Percentiles rank a stretch among this genome's conserved stretches.
Evolutionary conservation across 495 filamentous ascomycete genomes (phyloP).

Genomic region (Annulohypoxylon nitens): DNA sequence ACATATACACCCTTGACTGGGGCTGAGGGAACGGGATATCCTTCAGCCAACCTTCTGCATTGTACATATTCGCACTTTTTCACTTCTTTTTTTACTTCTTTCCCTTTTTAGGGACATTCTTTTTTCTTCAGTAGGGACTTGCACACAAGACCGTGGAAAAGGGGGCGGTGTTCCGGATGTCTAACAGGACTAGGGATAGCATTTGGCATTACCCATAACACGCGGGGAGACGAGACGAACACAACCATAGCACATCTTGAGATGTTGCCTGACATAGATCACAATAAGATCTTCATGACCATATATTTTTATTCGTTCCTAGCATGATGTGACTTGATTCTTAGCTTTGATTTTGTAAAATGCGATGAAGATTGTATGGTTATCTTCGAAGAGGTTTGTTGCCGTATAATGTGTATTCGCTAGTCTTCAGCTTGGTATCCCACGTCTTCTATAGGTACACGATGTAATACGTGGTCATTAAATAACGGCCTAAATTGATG

Average conservation of each 20-base stretch:
- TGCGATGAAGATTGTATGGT: background rate
- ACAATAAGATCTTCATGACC: slow-evolving; percentile 16
- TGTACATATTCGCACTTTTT: slow-evolving; percentile 33
- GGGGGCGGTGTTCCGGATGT: slow-evolving; percentile 11
- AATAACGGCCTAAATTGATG: no score
- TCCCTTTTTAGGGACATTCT: slow-evolving; percentile 14
- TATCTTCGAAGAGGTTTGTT: no score
- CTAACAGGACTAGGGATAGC: background rate
- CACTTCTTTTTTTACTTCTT: slow-evolving; percentile 1
- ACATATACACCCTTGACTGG: slow-evolving; percentile 17
- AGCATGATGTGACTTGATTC: background rate
- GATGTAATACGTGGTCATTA: no score
- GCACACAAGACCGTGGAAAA: slow-evolving; percentile 10
- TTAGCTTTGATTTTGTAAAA: background rate
- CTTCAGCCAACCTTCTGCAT: slow-evolving; percentile 15
- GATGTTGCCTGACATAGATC: slow-evolving; percentile 12
- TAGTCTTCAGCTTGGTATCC: background rate
- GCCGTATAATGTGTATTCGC: no score
- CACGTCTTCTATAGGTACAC: background rate
- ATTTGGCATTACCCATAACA: slow-evolving; percentile 11
- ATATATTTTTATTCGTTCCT: background rate
- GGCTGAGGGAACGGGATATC: slow-evolving; percentile 22
- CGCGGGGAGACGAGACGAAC: slow-evolving; percentile 10
- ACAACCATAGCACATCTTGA: background rate
- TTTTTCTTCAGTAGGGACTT: slow-evolving; percentile 7